These are phyloP conservation scores for Metschnikowia gruessii DNA, from an alignment of 805 yeast species.

Conservation along the genomic window DNA sequence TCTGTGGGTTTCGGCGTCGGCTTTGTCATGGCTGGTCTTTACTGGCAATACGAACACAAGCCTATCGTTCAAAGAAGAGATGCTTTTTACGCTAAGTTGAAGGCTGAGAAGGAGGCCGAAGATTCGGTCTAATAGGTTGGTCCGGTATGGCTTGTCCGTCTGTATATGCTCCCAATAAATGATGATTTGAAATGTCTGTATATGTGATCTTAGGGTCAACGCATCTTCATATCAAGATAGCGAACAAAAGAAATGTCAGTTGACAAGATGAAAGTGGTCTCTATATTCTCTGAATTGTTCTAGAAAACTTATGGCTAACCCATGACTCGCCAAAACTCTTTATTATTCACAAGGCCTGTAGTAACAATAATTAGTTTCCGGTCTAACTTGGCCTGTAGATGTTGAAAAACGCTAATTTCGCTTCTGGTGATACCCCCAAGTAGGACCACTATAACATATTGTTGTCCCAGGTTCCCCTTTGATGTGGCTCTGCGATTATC, in stretches of 20 bases:
- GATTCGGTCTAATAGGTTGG: conserved; percentile 30
- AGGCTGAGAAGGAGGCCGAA: conserved; percentile 66
- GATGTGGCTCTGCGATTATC: conserved; percentile 17
- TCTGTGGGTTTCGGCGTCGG: conserved; percentile 64
- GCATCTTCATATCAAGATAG: background rate
- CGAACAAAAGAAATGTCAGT: background rate
- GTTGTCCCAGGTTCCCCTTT: conserved; percentile 11
- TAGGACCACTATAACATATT: conserved; percentile 48
- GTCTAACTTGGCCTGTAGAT: conserved; percentile 48
- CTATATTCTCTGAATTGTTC: background rate
- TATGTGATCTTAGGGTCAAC: background rate
- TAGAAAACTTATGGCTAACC: background rate
- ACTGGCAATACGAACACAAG: conserved; percentile 90
- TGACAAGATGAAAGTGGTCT: background rate
- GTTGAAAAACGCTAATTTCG: conserved; percentile 70
- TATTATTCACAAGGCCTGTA: conserved; percentile 42
- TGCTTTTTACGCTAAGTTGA: conserved; percentile 75
- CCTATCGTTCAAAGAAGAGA: conserved; percentile 73
- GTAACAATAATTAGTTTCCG: conserved; percentile 43
- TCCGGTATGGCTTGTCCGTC: background rate
- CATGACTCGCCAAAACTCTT: conserved; percentile 23
- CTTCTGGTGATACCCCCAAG: conserved; percentile 87
- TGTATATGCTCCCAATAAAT: conserved; percentile 7
- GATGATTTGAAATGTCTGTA: background rate
- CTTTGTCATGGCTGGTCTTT: conserved; percentile 54